Conservation (phyloP, 1,284 basidiomycete species). For the Marasmius fiardii region DNA sequence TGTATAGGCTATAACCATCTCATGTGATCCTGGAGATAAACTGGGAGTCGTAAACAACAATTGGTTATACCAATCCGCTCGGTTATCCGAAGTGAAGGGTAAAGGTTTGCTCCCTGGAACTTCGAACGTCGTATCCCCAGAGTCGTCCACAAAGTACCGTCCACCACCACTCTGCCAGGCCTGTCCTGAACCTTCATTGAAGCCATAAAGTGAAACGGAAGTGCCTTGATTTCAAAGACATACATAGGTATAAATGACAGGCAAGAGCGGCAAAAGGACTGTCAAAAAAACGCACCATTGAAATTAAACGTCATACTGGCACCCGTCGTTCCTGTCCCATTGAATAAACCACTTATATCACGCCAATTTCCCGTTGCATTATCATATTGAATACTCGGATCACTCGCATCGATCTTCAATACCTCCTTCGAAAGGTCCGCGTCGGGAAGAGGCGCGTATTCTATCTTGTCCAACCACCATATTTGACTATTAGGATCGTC, state of each 20-base stretch:
- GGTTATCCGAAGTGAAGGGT: neutral
- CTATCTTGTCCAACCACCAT: slow-evolving; percentile 1
- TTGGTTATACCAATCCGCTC: neutral
- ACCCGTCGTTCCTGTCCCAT: slow-evolving; percentile 1
- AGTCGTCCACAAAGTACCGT: neutral
- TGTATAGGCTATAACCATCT: slow-evolving; percentile 1
- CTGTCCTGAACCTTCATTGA: neutral
- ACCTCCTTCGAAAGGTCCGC: too few relatives aligned
- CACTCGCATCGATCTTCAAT: slow-evolving; percentile 1
- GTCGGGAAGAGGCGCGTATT: neutral
- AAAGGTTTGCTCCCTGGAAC: neutral
- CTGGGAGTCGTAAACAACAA: neutral
- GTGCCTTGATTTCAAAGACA: neutral
- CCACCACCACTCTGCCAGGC: neutral
- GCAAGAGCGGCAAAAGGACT: too few relatives aligned
- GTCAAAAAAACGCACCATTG: neutral
- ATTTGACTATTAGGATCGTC: neutral
- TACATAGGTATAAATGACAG: neutral
- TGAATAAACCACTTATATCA: neutral
- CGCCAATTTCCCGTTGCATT: neutral
- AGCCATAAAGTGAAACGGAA: neutral
- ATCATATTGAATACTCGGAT: slow-evolving; percentile 1
- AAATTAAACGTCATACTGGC: neutral
- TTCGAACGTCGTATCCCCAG: slow-evolving; percentile 1
- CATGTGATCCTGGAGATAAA: neutral